A percentile compares a stretch with the other conserved stretches of the same genome.
These are phyloP conservation scores for Metschnikowia proteae DNA, from an alignment of 805 yeast species.

Conservation along the genomic window DNA sequence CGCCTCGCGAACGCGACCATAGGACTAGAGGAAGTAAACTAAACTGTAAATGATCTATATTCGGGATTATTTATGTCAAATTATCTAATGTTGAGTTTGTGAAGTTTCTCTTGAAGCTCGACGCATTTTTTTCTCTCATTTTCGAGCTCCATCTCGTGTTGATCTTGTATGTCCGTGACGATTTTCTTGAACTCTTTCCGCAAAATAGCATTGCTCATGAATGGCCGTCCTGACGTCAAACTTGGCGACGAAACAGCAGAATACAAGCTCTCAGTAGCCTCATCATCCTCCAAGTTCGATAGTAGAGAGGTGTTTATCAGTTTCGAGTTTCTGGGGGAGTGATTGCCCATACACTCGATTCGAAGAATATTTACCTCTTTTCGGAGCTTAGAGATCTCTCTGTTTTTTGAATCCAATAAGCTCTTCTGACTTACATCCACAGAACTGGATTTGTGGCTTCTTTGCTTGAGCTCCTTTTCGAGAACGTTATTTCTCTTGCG, in stretches of 20 bases:
- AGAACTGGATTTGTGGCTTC: neutral
- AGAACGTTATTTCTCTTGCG: conserved; percentile 47
- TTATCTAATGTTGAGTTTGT: neutral
- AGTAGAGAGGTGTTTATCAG: conserved; percentile 7
- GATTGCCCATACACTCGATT: conserved; percentile 43
- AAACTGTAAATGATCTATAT: neutral
- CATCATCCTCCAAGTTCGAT: conserved; percentile 16
- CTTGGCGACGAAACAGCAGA: conserved; percentile 18
- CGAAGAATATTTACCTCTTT: conserved; percentile 43
- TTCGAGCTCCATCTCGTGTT: conserved; percentile 55
- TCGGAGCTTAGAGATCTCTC: conserved; percentile 41
- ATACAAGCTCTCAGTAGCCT: conserved; percentile 16
- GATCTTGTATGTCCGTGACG: conserved; percentile 57
- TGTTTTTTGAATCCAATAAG: conserved; percentile 26
- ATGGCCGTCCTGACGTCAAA: conserved; percentile 3
- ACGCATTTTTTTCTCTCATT: conserved; percentile 52
- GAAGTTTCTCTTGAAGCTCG: conserved; percentile 31
- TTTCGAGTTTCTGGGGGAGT: conserved; percentile 11
- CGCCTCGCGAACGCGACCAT: neutral
- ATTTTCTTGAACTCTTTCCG: conserved; percentile 66
- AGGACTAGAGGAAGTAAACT: neutral
- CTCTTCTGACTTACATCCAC: conserved; percentile 4
- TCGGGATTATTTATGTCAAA: neutral
- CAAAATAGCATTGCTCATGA: conserved; percentile 49
- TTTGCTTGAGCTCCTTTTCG: conserved; percentile 46